A percentile compares a stretch with the other conserved stretches of the same genome.
Conservation (phyloP, 257 asterid genomes). For the Primulina huaijiensis region DNA sequence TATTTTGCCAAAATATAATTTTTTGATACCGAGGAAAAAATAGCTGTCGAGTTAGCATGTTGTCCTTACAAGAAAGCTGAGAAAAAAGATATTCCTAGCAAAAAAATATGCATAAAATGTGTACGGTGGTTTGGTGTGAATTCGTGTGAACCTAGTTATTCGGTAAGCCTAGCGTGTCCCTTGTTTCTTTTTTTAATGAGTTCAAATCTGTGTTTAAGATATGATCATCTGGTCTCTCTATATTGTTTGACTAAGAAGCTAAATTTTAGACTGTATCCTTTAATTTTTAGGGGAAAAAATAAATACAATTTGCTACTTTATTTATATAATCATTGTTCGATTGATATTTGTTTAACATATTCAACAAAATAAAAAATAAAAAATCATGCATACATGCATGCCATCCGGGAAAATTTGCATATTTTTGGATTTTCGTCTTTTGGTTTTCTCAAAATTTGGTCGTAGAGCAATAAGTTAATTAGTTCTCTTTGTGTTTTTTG, state of each 20-base stretch:
- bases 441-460: background rate
- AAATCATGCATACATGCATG: background rate
- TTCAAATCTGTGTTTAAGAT: background rate
- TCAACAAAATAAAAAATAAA: no score
- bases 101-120: slow-evolving; percentile 10
- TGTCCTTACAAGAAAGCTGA: slow-evolving; percentile 25
- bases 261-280: background rate
- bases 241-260: background rate
- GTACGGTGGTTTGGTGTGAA: slow-evolving; percentile 26
- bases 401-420: no score
- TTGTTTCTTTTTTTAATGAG: background rate
- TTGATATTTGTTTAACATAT: background rate
- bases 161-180: slow-evolving; percentile 4
- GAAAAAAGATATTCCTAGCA: slow-evolving; percentile 21
- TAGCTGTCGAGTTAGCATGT: slow-evolving; percentile 31
- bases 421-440: no score
- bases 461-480: no score
- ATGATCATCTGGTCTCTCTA: background rate
- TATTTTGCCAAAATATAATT: no score
- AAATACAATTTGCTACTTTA: background rate
- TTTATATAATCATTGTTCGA: background rate
- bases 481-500: background rate
- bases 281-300: no score
- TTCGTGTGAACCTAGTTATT: slow-evolving; percentile 35
- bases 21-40: background rate